These are phyloP conservation scores for Colletotrichum cereale DNA, from an alignment of 2,329 filamentous ascomycete genomes.

Conservation along the genomic window DNA sequence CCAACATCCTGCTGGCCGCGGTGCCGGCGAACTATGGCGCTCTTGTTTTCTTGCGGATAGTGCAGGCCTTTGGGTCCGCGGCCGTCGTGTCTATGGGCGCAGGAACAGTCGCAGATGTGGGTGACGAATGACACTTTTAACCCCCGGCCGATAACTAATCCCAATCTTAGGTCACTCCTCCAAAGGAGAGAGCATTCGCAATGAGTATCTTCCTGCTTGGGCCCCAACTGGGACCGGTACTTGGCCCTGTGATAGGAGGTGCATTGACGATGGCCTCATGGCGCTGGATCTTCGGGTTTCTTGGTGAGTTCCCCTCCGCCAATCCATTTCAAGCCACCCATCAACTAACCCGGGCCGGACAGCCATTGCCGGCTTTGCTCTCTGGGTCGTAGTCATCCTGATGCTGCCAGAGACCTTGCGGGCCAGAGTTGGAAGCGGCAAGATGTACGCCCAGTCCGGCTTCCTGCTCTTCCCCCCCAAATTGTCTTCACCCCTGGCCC, in stretches of 20 bases:
- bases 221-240: conserved; percentile 57
- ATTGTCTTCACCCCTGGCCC: conserved; percentile 43
- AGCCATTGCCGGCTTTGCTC: conserved; percentile 48
- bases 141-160: not conserved
- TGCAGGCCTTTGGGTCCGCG: conserved; percentile 58
- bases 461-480: conserved; percentile 44
- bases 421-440: conserved; percentile 57
- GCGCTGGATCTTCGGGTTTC: conserved; percentile 60
- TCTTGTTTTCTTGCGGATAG: conserved; percentile 54
- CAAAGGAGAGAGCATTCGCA: conserved; percentile 51
- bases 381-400: conserved; percentile 48
- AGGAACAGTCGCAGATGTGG: conserved; percentile 56
- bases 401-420: conserved; percentile 61
- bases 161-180: conserved; percentile 49
- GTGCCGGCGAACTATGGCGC: conserved; percentile 53
- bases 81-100: conserved; percentile 58
- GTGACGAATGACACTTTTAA: not conserved
- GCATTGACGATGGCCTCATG: conserved; percentile 52
- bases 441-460: conserved; percentile 41
- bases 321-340: not conserved
- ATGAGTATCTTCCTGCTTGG: conserved; percentile 58
- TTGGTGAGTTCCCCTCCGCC: conserved; percentile 38
- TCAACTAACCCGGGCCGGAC: conserved; percentile 24
- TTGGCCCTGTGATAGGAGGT: conserved; percentile 58
- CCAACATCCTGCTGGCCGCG: conserved; percentile 54